phyloP scores from a whole-genome alignment of 148 eudicot genomes.

The Camellia granthamiana region DNA sequence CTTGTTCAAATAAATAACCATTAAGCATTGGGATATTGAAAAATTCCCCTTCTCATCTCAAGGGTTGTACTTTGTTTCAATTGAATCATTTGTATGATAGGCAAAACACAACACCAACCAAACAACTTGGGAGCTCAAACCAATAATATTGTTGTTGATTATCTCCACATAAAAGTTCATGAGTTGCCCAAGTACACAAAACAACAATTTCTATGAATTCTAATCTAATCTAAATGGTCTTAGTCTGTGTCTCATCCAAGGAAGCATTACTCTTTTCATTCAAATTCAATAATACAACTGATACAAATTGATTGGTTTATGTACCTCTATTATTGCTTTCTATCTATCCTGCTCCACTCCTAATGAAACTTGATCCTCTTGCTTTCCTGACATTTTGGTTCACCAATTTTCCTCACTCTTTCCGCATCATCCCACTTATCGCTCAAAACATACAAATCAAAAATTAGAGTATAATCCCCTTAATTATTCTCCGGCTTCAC shows the following conservation, averaged over 20 bases:
- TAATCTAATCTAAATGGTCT: no score
- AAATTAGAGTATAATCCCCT: slow-evolving; percentile 39
- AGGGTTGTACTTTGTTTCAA: no score
- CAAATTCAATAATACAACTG: no score
- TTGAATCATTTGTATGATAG: not conserved
- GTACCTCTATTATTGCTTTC: not conserved
- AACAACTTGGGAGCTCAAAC: not conserved
- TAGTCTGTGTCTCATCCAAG: no score
- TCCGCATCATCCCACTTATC: slow-evolving; percentile 43
- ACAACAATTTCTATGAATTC: not conserved
- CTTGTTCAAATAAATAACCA: no score
- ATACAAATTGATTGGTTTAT: no score
- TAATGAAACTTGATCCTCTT: slow-evolving; percentile 40
- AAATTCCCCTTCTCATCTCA: no score
- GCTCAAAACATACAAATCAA: slow-evolving; percentile 34
- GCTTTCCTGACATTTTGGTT: slow-evolving; percentile 34
- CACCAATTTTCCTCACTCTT: slow-evolving; percentile 34
- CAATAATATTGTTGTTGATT: not conserved
- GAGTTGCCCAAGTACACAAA: not conserved
- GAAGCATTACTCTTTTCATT: no score
- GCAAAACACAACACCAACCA: not conserved
- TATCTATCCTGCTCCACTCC: slow-evolving; percentile 14
- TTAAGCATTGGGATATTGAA: no score
- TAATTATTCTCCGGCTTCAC: slow-evolving; percentile 35
- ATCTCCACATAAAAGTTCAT: not conserved